Base-by-base conservation (phyloP, 2,329 filamentous ascomycete species). In the Fusarium nelsonii region DNA sequence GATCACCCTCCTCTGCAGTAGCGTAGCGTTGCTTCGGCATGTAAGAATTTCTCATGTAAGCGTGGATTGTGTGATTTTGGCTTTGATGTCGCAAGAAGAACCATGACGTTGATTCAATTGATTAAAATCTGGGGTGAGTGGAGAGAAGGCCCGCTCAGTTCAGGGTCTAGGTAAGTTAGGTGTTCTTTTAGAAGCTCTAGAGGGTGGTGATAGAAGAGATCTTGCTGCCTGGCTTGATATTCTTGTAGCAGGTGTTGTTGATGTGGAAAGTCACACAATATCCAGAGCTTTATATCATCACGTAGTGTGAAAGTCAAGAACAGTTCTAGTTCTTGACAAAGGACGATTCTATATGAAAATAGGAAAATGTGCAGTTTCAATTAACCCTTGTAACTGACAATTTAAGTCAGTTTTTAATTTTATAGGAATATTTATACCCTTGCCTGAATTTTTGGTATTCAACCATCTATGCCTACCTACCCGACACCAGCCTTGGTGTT, bases 51-150 rank as follows among this genome's bases (percentile, higher is more conserved):
- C 40, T 48, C 59, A 45, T 45, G 44, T 48, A 57, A 51, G 50
- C 36, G 28, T 23, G 49, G 44, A 73, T 74, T 74, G 72, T 74
- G 72, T 73, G 68, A 74, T 74, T 74, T 74, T 74, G 69, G 72
- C 62, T 66, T 64, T 55, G 43, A 73, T 74, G 72, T 74, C 62
- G 72, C 49, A 36, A 39, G 58, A 28, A 28, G 20, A 30, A n/a
- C 44, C 55, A 70, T 74, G 72, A 74, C 65, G 70, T 65, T 52
- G 23, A 37, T 37, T 12, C 20, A 34, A 12, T 50, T 57, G 12
- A 43, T 14, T 18, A 49, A 20, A 70, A 53, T 65, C 65, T 48
- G 54, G 72, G 70, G 71, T 73, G 71, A 60, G 61, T 65, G 58
- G 68, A 50, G 49, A 48, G 50, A 59, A 50, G 61, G 52, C 43